Percentiles rank a stretch among this genome's conserved stretches.
These are phyloP conservation scores for Eucalyptus decipiens DNA, from an alignment of 345 rosid species.

Conservation along the genomic window DNA sequence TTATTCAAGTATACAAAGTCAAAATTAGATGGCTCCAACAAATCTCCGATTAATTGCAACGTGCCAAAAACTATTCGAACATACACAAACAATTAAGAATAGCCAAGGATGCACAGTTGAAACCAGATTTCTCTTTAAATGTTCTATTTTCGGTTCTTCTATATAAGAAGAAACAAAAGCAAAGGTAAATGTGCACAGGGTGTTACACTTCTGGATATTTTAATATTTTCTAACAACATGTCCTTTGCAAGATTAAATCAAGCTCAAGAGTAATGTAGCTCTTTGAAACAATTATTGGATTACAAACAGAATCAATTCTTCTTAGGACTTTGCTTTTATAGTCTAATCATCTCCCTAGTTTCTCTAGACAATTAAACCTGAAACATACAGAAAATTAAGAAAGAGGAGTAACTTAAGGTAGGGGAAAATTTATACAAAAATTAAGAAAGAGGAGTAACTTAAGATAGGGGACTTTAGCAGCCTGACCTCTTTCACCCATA, in stretches of 20 bases:
- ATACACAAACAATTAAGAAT: background rate
- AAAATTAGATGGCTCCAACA: background rate
- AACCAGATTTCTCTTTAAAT: background rate
- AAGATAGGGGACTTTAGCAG: slow-evolving; percentile 10
- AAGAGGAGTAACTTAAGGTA: background rate
- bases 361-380: background rate
- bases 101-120: background rate
- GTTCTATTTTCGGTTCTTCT: background rate
- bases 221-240: background rate
- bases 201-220: background rate
- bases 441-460: background rate
- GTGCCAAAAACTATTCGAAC: background rate
- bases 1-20: background rate
- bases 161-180: background rate
- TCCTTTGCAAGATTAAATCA: background rate
- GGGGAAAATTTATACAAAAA: background rate
- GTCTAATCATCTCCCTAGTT: background rate
- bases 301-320: background rate
- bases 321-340: background rate
- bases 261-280: background rate
- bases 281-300: background rate
- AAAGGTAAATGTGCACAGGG: background rate
- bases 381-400: background rate
- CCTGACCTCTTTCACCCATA: slow-evolving; percentile 27
- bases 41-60: background rate